A percentile compares a stretch with the other conserved stretches of the same genome.
These are phyloP conservation scores for Ogataea nonfermentans DNA, from an alignment of 805 yeast species.

Conservation along the genomic window DNA sequence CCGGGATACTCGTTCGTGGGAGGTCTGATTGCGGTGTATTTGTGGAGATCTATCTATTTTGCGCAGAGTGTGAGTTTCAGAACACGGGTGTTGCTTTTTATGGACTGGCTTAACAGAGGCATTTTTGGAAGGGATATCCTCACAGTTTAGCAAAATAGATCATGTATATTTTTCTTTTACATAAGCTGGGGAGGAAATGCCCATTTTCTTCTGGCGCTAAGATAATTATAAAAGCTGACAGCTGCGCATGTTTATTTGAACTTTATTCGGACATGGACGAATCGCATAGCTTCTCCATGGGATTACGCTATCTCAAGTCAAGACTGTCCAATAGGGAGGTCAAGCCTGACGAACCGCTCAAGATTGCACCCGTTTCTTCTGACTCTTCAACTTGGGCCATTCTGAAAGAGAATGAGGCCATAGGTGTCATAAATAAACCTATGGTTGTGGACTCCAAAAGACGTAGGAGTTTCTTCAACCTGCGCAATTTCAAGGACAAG, in stretches of 20 bases:
- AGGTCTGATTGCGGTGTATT: conserved; percentile 66
- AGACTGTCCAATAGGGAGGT: conserved; percentile 21
- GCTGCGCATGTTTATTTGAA: not conserved
- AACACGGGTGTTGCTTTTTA: conserved; percentile 58
- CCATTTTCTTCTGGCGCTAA: conserved; percentile 10
- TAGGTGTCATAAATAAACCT: conserved; percentile 8
- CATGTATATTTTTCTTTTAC: conserved; percentile 7
- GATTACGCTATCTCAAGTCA: conserved; percentile 25
- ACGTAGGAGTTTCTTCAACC: conserved; percentile 19
- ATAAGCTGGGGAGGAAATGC: not conserved
- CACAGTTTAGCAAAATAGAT: conserved; percentile 14
- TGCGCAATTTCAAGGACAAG: conserved; percentile 17
- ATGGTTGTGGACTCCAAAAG: conserved; percentile 5
- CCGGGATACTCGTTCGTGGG: conserved; percentile 61
- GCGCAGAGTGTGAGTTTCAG: conserved; percentile 65
- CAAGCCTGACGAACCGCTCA: conserved; percentile 7
- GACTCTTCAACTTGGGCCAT: conserved; percentile 2
- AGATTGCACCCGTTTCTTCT: conserved; percentile 5
- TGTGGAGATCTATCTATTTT: conserved; percentile 71
- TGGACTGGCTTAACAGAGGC: conserved; percentile 69
- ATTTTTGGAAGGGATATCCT: conserved; percentile 50
- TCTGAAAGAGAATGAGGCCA: conserved; percentile 16
- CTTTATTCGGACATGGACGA: conserved; percentile 18
- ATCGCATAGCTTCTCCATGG: conserved; percentile 21
- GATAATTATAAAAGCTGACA: conserved; percentile 2